A percentile compares a stretch with the other conserved stretches of the same genome.
phyloP scores from a whole-genome alignment of 1,139 yeast species.

The Magnusiomyces fungicola region DNA sequence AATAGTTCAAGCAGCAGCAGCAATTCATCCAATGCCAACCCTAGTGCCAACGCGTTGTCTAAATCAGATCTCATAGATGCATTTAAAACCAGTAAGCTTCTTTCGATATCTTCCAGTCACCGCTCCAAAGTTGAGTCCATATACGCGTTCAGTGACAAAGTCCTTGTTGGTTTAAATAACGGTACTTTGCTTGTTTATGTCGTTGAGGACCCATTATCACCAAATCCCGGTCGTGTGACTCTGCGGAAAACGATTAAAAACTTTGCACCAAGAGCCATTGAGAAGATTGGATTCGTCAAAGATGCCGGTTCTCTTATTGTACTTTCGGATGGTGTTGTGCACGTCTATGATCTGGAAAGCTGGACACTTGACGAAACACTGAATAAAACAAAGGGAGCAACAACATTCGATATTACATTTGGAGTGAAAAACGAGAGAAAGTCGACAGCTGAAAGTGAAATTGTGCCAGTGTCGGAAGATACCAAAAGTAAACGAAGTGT shows the following conservation, averaged over 20 bases:
- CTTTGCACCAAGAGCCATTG: slow-evolving; percentile 24
- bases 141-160: slow-evolving; percentile 23
- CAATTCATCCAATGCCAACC: too few species aligned
- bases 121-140: slow-evolving; percentile 9
- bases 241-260: slow-evolving; percentile 17
- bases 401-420: slow-evolving; percentile 27
- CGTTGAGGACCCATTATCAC: slow-evolving; percentile 21
- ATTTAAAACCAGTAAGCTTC: too few species aligned
- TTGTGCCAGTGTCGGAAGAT: too few species aligned
- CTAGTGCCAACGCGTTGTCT: too few species aligned
- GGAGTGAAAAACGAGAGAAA: slow-evolving; percentile 18
- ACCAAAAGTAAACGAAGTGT: not conserved
- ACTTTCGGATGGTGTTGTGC: slow-evolving; percentile 30
- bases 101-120: too few species aligned
- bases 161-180: slow-evolving; percentile 23
- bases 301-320: slow-evolving; percentile 33
- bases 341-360: slow-evolving; percentile 31
- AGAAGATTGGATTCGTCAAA: slow-evolving; percentile 30
- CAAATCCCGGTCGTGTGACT: slow-evolving; percentile 13
- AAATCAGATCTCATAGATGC: too few species aligned
- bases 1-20: too few species aligned
- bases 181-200: slow-evolving; percentile 24
- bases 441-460: too few species aligned
- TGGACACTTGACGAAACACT: slow-evolving; percentile 30
- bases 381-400: slow-evolving; percentile 33